Evolutionary conservation across 345 rosid genomes (phyloP).

Genomic region (Corchorus capsularis): DNA sequence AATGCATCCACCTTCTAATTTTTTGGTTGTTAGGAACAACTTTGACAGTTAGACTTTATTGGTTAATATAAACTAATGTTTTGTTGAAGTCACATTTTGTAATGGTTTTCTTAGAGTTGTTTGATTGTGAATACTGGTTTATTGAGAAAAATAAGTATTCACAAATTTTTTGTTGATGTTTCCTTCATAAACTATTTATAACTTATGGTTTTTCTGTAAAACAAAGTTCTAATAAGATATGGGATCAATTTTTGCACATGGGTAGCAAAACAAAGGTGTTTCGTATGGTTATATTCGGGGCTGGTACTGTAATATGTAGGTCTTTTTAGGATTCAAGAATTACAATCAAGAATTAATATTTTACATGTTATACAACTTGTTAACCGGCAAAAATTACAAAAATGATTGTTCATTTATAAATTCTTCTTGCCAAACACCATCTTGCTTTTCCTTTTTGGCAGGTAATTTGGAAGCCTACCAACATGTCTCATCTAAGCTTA

Average conservation of each 20-base stretch:
- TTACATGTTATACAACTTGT: not conserved
- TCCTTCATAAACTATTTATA: no score
- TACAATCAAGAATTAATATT: no score
- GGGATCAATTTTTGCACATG: no score
- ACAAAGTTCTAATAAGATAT: not conserved
- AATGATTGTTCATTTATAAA: not conserved
- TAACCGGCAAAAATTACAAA: not conserved
- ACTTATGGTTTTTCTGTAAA: not conserved
- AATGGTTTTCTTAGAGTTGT: not conserved
- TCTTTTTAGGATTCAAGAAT: no score
- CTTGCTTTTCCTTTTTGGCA: constrained; percentile 30
- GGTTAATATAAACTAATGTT: not conserved
- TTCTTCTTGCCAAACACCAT: not conserved
- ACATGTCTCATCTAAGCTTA: constrained; percentile 77
- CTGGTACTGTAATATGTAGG: no score
- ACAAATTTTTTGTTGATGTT: no score
- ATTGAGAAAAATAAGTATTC: not conserved
- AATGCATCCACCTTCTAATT: not conserved
- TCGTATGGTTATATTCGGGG: not conserved
- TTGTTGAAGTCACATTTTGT: not conserved
- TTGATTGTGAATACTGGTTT: no score
- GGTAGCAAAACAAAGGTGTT: not conserved
- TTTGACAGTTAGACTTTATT: not conserved
- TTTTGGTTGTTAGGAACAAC: not conserved
- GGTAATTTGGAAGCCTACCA: constrained; percentile 79